phyloP scores from a whole-genome alignment of 352 stramenopile species.

The Phytophthora uliginosa region DNA sequence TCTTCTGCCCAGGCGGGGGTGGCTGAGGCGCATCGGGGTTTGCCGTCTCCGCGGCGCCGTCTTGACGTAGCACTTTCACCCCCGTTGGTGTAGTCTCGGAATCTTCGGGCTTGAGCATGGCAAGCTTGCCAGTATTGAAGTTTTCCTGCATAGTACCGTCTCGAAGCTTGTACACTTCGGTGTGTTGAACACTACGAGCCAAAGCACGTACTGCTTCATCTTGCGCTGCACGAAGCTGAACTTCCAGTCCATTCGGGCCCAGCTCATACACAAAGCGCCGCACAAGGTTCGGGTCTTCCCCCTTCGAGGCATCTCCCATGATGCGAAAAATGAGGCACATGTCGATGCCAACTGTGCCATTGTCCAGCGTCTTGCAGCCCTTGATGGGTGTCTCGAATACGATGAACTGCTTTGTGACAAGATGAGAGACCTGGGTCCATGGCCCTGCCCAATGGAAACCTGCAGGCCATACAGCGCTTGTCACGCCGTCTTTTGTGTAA shows the following conservation, averaged over 20 bases:
- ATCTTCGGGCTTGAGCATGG: conserved; percentile 20
- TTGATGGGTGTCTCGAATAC: conserved; percentile 88
- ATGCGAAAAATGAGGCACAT: conserved; percentile 88
- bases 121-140: conserved; percentile 60
- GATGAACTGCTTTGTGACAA: conserved; percentile 89
- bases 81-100: neutral
- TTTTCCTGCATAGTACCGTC: conserved; percentile 65
- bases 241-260: conserved; percentile 76
- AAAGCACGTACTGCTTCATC: conserved; percentile 80
- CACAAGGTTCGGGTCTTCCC: conserved; percentile 82
- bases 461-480: conserved; percentile 67
- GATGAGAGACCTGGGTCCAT: conserved; percentile 82
- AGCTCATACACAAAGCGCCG: conserved; percentile 89
- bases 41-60: neutral
- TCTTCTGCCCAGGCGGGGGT: conserved; percentile 10
- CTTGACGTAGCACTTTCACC: conserved; percentile 5
- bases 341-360: conserved; percentile 88
- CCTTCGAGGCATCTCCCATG: conserved; percentile 80
- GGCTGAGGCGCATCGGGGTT: conserved; percentile 13
- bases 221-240: conserved; percentile 78
- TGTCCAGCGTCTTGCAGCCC: conserved; percentile 87
- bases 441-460: conserved; percentile 75
- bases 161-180: conserved; percentile 81
- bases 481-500: conserved; percentile 46
- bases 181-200: conserved; percentile 81